phyloP scores from a whole-genome alignment of 2,329 filamentous ascomycete genomes.

The Epicoccum sorghinum region DNA sequence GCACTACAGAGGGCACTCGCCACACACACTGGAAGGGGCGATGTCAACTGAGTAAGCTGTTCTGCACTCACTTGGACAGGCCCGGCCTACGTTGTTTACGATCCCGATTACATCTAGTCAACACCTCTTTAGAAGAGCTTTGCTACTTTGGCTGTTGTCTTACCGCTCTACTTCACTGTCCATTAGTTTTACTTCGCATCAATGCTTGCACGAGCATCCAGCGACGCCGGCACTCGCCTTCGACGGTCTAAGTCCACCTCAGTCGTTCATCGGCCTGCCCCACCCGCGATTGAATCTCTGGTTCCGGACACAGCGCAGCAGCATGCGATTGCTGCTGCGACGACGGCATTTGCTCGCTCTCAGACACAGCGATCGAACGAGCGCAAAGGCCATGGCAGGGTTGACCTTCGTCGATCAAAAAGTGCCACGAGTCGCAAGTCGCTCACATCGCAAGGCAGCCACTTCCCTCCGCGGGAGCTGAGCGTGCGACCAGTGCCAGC shows the following conservation, averaged over 20 bases:
- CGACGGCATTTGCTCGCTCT: conserved; percentile 43
- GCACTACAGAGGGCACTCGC: neutral
- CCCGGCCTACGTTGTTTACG: neutral
- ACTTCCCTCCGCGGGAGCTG: conserved; percentile 44
- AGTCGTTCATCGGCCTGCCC: conserved; percentile 34
- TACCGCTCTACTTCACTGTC: conserved; percentile 23
- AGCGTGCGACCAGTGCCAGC: conserved; percentile 34
- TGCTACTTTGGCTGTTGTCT: conserved; percentile 26
- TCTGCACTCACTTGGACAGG: neutral
- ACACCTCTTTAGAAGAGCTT: conserved; percentile 30
- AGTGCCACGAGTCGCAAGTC: conserved; percentile 45
- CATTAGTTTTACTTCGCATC: conserved; percentile 8
- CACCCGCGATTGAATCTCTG: conserved; percentile 23
- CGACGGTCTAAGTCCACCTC: conserved; percentile 47
- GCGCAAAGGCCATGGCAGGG: conserved; percentile 20
- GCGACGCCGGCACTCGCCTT: conserved; percentile 45
- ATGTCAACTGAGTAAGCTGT: neutral
- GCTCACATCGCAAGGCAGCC: conserved; percentile 41
- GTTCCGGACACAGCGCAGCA: conserved; percentile 40
- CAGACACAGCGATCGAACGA: conserved; percentile 30
- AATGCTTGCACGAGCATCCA: conserved; percentile 46
- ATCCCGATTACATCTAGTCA: conserved; percentile 24
- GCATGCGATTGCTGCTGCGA: conserved; percentile 48
- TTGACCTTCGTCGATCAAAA: conserved; percentile 35
- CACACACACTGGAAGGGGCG: neutral